Evolutionary conservation across 2,329 filamentous ascomycete species (phyloP).

Genomic region (Exutisphaerella laricina): DNA sequence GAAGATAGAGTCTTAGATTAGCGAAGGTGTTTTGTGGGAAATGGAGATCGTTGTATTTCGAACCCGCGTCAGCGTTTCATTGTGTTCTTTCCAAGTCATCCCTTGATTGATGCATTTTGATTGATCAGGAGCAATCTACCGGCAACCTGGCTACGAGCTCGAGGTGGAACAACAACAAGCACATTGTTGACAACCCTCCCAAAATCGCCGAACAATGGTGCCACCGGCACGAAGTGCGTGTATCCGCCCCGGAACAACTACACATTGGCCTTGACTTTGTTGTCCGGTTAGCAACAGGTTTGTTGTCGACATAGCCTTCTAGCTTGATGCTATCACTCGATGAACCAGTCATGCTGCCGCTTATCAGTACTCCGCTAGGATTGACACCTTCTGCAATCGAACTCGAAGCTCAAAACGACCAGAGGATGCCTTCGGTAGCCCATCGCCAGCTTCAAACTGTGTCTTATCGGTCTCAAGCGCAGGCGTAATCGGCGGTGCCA

Average conservation of each 20-base stretch:
- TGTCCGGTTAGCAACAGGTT: constrained; percentile 2
- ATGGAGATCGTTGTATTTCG: constrained; percentile 1
- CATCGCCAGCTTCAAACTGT: not conserved
- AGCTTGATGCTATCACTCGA: constrained; percentile 5
- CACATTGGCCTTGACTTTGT: not conserved
- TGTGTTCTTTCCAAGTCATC: constrained; percentile 3
- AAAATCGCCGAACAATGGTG: constrained; percentile 26
- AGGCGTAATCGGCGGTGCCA: constrained; percentile 25
- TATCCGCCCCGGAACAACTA: constrained; percentile 17
- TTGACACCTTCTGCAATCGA: not conserved
- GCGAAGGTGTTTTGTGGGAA: constrained; percentile 16
- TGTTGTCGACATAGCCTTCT: constrained; percentile 8
- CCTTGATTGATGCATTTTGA: constrained; percentile 10
- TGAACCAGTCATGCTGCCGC: not conserved
- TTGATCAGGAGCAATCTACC: constrained; percentile 16
- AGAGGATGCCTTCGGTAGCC: not conserved
- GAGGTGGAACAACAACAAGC: constrained; percentile 17
- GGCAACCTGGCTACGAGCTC: constrained; percentile 1
- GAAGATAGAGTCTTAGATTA: constrained; percentile 21
- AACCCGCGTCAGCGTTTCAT: not conserved
- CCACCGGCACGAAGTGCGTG: constrained; percentile 20
- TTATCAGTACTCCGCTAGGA: not conserved
- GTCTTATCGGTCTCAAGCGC: constrained; percentile 20
- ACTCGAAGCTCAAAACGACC: constrained; percentile 1
- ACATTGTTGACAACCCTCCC: constrained; percentile 24